These are phyloP conservation scores for Tremellales sp. DNA, from an alignment of 1,284 basidiomycete genomes.

Conservation along the genomic window DNA sequence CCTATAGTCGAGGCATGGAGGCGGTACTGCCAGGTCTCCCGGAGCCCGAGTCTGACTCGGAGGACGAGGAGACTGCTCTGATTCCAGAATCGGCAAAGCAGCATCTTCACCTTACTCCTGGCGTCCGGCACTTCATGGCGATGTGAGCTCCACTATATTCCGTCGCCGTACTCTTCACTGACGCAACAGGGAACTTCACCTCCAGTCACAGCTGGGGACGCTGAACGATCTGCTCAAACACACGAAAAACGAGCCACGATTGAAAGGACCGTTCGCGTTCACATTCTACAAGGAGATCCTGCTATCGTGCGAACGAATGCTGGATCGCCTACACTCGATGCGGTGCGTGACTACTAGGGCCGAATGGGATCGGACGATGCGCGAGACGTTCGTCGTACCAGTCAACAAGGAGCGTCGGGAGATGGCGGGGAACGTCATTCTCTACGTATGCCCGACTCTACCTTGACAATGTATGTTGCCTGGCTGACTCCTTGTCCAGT, in stretches of 20 bases:
- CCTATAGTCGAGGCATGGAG: conserved; percentile 30
- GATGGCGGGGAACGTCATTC: conserved; percentile 84
- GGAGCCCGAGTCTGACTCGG: conserved; percentile 1
- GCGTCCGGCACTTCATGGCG: conserved; percentile 78
- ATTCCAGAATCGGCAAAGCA: neutral
- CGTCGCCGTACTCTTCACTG: no score
- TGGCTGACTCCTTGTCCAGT: conserved; percentile 45
- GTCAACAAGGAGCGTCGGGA: conserved; percentile 81
- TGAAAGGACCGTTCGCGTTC: conserved; percentile 89
- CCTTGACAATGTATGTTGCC: neutral
- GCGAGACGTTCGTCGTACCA: conserved; percentile 79
- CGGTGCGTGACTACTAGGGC: conserved; percentile 87
- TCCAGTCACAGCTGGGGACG: conserved; percentile 84
- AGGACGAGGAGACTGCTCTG: conserved; percentile 11
- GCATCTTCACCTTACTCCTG: conserved; percentile 29
- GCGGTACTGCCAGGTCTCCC: neutral
- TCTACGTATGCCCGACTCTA: conserved; percentile 54
- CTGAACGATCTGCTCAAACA: conserved; percentile 76
- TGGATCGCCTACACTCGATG: conserved; percentile 86
- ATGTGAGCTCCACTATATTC: no score
- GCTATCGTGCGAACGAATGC: conserved; percentile 78
- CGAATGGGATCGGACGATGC: conserved; percentile 67
- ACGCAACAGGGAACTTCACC: conserved; percentile 81
- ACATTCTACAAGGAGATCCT: conserved; percentile 77
- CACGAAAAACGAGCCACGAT: conserved; percentile 84